These are phyloP conservation scores for Datura wrightii DNA, from an alignment of 257 asterid genomes.

Conservation along the genomic window DNA sequence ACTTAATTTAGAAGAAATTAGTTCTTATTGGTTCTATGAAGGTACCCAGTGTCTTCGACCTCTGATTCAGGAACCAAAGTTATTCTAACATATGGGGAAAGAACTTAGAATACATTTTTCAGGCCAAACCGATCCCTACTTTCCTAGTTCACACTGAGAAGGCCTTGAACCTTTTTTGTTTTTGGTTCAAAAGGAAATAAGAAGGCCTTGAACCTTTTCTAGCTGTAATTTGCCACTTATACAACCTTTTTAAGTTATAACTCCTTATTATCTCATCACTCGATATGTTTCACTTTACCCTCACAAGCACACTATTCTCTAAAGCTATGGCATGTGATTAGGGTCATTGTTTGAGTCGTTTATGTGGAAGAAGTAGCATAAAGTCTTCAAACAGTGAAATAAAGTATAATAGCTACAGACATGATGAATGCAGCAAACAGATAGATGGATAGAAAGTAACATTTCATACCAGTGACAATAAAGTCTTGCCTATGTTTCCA, in stretches of 20 bases:
- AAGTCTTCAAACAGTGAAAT: not conserved
- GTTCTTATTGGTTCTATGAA: not conserved
- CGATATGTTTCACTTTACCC: not conserved
- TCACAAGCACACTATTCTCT: not conserved
- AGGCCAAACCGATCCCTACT: not conserved
- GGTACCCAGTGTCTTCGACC: not conserved
- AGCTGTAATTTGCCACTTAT: not conserved
- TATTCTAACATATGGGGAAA: not conserved
- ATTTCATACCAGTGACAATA: constrained; percentile 80
- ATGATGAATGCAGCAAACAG: not conserved
- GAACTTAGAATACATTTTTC: not conserved
- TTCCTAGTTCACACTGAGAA: not conserved
- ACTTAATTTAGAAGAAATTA: not conserved
- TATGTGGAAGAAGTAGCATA: no score
- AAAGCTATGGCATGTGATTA: not conserved
- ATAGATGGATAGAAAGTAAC: constrained; percentile 11
- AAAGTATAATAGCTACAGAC: not conserved
- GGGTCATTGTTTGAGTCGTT: not conserved
- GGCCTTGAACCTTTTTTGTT: not conserved
- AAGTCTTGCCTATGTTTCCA: constrained; percentile 92
- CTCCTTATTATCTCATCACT: not conserved
- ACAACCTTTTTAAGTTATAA: not conserved
- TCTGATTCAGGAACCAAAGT: not conserved
- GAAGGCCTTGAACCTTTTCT: not conserved
- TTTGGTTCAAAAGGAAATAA: no score